These are phyloP conservation scores for Metschnikowia kofuensis DNA, from an alignment of 805 yeast species.

Conservation along the genomic window DNA sequence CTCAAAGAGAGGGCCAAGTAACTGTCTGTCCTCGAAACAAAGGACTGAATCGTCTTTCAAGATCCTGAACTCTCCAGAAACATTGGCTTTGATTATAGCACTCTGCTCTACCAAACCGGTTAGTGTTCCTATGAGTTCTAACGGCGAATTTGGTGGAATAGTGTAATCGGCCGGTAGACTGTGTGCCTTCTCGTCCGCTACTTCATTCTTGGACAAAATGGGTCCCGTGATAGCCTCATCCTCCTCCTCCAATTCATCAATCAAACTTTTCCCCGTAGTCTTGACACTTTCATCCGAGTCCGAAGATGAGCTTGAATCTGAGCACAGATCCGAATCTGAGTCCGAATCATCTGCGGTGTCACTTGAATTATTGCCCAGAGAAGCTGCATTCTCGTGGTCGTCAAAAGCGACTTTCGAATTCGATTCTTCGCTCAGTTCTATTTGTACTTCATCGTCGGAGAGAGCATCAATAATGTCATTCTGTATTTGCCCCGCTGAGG, in stretches of 20 bases:
- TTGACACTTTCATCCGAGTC: slow-evolving; percentile 4
- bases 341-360: slow-evolving; percentile 6
- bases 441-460: slow-evolving; percentile 18
- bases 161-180: slow-evolving; percentile 63
- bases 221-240: slow-evolving; percentile 54
- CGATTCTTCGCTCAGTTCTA: slow-evolving; percentile 5
- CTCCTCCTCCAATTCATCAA: slow-evolving; percentile 39
- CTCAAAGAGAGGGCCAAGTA: slow-evolving; percentile 79
- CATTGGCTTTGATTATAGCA: slow-evolving; percentile 64
- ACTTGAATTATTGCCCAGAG: not conserved
- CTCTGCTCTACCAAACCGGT: slow-evolving; percentile 68
- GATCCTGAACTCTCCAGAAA: slow-evolving; percentile 82
- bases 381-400: not conserved
- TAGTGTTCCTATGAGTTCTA: slow-evolving; percentile 70
- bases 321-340: slow-evolving; percentile 6
- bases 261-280: not conserved
- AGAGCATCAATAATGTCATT: slow-evolving; percentile 9
- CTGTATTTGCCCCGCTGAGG: not conserved
- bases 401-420: not conserved
- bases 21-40: slow-evolving; percentile 67
- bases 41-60: slow-evolving; percentile 77
- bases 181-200: slow-evolving; percentile 64
- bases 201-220: slow-evolving; percentile 75
- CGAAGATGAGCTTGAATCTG: slow-evolving; percentile 1
- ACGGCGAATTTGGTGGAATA: slow-evolving; percentile 57